These are phyloP conservation scores for Clavispora vitiphila DNA, from an alignment of 805 yeast species.

Conservation along the genomic window DNA sequence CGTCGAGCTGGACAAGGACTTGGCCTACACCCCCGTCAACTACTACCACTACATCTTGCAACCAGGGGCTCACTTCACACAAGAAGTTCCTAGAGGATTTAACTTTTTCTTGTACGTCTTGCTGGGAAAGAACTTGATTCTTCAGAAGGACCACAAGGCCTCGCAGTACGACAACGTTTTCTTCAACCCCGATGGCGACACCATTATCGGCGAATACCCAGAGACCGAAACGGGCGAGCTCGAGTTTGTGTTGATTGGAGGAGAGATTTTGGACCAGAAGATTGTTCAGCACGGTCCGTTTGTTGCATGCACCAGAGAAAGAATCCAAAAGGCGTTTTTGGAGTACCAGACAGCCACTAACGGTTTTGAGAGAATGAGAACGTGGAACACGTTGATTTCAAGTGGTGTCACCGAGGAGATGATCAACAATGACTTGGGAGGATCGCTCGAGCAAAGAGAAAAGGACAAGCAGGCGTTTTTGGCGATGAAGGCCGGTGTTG, in stretches of 20 bases:
- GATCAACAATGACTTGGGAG: constrained; percentile 35
- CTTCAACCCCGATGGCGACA: constrained; percentile 67
- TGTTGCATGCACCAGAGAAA: constrained; percentile 66
- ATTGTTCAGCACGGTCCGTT: constrained; percentile 89
- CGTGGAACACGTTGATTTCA: constrained; percentile 51
- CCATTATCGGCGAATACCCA: constrained; percentile 43
- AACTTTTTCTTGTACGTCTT: constrained; percentile 68
- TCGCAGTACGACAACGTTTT: constrained; percentile 50
- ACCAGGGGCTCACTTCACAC: constrained; percentile 62
- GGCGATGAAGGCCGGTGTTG: constrained; percentile 2
- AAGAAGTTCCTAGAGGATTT: constrained; percentile 53
- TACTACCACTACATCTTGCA: constrained; percentile 59
- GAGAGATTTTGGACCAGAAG: constrained; percentile 66
- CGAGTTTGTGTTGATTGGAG: constrained; percentile 72
- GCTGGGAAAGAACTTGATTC: constrained; percentile 48
- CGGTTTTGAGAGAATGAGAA: constrained; percentile 64
- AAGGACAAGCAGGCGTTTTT: constrained; percentile 14
- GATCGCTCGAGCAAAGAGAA: constrained; percentile 27
- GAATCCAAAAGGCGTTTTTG: constrained; percentile 61
- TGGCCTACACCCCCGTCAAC: constrained; percentile 78
- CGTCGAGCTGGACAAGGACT: constrained; percentile 63
- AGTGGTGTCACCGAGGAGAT: constrained; percentile 39
- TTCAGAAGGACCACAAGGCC: constrained; percentile 33
- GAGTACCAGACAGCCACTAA: constrained; percentile 66
- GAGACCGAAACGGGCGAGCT: constrained; percentile 36